phyloP scores from a whole-genome alignment of 176 grass and related monocot genomes.

The Phoenix dactylifera region DNA sequence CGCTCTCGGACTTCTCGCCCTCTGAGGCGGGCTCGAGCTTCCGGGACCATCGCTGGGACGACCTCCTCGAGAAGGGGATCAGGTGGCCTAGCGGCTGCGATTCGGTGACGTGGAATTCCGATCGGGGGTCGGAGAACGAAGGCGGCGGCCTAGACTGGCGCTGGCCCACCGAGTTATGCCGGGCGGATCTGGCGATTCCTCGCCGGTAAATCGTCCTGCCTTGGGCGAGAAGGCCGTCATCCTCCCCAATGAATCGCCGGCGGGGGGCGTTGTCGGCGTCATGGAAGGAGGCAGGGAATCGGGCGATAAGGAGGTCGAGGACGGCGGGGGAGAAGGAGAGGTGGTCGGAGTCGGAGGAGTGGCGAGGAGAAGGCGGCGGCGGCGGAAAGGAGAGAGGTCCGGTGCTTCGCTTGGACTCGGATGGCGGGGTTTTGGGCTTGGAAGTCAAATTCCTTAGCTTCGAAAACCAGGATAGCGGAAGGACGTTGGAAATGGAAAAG shows the following conservation, averaged over 20 bases:
- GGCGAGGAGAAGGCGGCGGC: not conserved
- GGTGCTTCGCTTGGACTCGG: not conserved
- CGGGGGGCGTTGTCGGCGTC: slow-evolving; percentile 1
- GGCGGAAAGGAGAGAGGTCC: not conserved
- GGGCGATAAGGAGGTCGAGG: not conserved
- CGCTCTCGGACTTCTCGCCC: slow-evolving; percentile 19
- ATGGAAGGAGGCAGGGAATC: not conserved
- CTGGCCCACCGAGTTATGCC: not conserved
- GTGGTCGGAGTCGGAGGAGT: not conserved
- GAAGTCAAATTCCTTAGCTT: slow-evolving; percentile 21
- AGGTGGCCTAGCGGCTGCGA: slow-evolving; percentile 29
- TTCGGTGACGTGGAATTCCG: slow-evolving; percentile 31
- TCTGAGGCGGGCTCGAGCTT: not conserved
- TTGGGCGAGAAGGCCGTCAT: not conserved
- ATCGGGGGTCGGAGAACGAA: slow-evolving; percentile 43
- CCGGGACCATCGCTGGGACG: not conserved
- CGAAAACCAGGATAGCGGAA: slow-evolving; percentile 49
- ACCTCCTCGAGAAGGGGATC: slow-evolving; percentile 30
- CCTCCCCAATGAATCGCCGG: slow-evolving; percentile 37
- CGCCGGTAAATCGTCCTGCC: not conserved
- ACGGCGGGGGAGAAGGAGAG: not conserved
- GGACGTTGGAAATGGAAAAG: slow-evolving; percentile 29
- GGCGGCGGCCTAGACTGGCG: slow-evolving; percentile 2
- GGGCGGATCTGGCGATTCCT: slow-evolving; percentile 3
- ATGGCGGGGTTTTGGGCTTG: slow-evolving; percentile 14